phyloP scores from a whole-genome alignment of 805 yeast species.

The Wickerhamomyces subpelliculosus region DNA sequence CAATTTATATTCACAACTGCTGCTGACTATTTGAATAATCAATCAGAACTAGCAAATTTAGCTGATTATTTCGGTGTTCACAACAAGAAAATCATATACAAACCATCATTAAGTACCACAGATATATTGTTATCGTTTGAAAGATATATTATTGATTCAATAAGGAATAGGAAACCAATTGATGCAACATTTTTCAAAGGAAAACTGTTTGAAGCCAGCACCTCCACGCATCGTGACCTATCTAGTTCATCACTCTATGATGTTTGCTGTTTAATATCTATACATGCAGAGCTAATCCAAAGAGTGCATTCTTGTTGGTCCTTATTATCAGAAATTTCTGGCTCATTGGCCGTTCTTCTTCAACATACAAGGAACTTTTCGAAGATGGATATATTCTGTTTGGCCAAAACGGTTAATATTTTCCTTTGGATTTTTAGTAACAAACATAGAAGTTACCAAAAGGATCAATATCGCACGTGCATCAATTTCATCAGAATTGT shows the following conservation, averaged over 20 bases:
- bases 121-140: neutral
- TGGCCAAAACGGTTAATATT: neutral
- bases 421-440: neutral
- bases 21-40: too few species aligned
- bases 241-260: neutral
- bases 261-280: neutral
- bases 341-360: neutral
- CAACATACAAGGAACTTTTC: neutral
- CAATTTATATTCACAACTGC: too few species aligned
- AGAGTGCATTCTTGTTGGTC: neutral
- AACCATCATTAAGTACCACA: neutral
- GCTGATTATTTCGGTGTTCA: too few species aligned
- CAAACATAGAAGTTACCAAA: neutral
- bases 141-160: neutral
- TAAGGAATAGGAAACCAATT: neutral
- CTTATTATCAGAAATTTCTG: neutral
- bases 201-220: too few species aligned
- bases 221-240: neutral
- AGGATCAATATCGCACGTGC: neutral
- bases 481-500: neutral
- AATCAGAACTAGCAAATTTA: too few species aligned
- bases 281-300: neutral
- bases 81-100: too few species aligned
- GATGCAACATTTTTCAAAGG: neutral
- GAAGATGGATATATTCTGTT: neutral